Evolutionary conservation across 2,329 filamentous ascomycete genomes (phyloP).

Genomic region (Xylariaceae sp.): DNA sequence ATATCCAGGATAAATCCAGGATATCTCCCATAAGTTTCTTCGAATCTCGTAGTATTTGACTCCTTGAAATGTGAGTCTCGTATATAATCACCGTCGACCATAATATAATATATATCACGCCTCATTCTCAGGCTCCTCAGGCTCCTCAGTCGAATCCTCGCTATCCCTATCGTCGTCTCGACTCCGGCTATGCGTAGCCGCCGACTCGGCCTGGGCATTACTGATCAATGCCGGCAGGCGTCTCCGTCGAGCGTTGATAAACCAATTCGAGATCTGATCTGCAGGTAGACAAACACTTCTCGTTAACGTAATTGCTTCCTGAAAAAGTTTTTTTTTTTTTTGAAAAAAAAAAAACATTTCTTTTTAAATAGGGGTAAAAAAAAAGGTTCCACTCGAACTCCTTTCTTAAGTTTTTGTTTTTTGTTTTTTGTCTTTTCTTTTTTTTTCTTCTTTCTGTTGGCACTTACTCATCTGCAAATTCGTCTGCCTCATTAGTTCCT

Average conservation of each 20-base stretch:
- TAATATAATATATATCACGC: background rate
- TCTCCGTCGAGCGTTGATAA: constrained; percentile 69
- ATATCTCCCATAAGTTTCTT: too few relatives aligned
- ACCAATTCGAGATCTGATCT: constrained; percentile 75
- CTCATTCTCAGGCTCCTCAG: background rate
- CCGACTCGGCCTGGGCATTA: constrained; percentile 47
- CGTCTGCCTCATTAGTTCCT: constrained; percentile 70
- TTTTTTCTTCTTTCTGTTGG: background rate
- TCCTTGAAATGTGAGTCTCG: too few relatives aligned
- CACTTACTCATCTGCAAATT: constrained; percentile 71
- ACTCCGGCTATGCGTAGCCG: constrained; percentile 39
- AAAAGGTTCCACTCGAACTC: too few relatives aligned
- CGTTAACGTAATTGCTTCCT: constrained; percentile 4
- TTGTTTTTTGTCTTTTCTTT: background rate
- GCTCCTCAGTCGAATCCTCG: constrained; percentile 31
- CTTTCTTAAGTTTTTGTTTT: too few relatives aligned
- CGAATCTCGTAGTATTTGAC: too few relatives aligned
- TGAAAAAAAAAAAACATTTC: too few relatives aligned
- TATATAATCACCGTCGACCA: too few relatives aligned
- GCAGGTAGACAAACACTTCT: constrained; percentile 14
- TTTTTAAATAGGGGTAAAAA: too few relatives aligned
- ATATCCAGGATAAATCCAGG: too few relatives aligned
- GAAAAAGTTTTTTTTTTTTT: background rate
- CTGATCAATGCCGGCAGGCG: constrained; percentile 57
- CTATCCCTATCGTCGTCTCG: constrained; percentile 25